phyloP scores from a whole-genome alignment of 2,329 filamentous ascomycete species.

The Colletotrichum sp. region DNA sequence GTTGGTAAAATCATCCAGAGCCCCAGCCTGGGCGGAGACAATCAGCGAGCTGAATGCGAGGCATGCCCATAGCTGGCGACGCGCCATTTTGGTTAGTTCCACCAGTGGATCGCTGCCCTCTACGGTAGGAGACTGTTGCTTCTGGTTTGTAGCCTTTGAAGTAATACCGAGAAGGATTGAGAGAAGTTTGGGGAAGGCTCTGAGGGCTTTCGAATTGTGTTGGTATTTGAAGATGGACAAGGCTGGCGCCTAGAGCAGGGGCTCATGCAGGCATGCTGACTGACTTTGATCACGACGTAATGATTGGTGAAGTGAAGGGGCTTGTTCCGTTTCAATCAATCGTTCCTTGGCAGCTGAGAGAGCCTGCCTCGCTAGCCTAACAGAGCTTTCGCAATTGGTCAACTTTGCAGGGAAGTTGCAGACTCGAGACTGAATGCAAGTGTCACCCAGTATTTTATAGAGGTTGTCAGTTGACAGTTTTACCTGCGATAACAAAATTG shows the following conservation, averaged over 20 bases:
- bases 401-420: background rate
- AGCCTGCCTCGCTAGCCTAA: background rate
- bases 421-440: background rate
- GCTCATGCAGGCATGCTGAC: background rate
- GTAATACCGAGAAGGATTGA: background rate
- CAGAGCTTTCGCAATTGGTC: background rate
- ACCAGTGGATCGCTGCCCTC: background rate
- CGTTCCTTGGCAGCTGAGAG: background rate
- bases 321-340: background rate
- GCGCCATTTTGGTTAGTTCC: background rate
- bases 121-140: background rate
- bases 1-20: background rate
- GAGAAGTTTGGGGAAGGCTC: background rate
- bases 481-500: background rate
- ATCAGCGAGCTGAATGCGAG: background rate
- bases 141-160: background rate
- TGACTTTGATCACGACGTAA: background rate
- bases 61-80: background rate
- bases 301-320: background rate
- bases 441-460: accelerated
- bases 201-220: background rate
- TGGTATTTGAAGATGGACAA: background rate
- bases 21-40: background rate
- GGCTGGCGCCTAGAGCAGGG: background rate
- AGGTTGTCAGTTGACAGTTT: background rate